These are phyloP conservation scores for Biscogniauxia mediterranea DNA, from an alignment of 2,329 filamentous ascomycete genomes.

Conservation along the genomic window DNA sequence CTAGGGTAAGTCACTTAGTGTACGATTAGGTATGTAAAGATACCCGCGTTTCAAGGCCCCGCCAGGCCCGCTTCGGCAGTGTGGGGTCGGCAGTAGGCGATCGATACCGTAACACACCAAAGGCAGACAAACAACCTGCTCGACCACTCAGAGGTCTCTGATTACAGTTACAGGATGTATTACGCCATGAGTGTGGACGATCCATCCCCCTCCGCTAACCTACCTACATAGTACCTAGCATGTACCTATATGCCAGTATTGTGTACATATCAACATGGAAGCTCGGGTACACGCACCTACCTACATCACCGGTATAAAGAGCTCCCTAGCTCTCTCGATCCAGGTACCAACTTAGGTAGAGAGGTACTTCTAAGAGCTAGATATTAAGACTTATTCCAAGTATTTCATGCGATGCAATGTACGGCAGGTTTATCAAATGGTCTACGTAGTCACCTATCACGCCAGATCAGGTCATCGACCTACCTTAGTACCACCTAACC, in stretches of 20 bases:
- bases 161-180: constrained; percentile 26
- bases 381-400: not conserved
- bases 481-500: not conserved
- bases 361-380: not conserved
- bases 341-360: too few species aligned
- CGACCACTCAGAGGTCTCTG: constrained; percentile 26
- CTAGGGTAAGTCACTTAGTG: not conserved
- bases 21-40: not conserved
- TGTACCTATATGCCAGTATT: too few species aligned
- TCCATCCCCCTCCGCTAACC: too few species aligned
- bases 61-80: not conserved
- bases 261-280: not conserved
- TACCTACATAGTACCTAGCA: not conserved
- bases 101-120: not conserved
- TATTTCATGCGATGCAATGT: not conserved
- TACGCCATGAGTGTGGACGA: constrained; percentile 13
- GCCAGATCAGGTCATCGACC: not conserved
- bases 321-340: too few species aligned
- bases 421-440: not conserved
- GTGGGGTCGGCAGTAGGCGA: not conserved
- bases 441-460: too few species aligned
- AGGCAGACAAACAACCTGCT: constrained; percentile 11
- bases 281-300: not conserved
- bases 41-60: not conserved
- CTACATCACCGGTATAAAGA: not conserved